Conservation (phyloP, 345 rosid species). For the Odontarrhena argentea region DNA sequence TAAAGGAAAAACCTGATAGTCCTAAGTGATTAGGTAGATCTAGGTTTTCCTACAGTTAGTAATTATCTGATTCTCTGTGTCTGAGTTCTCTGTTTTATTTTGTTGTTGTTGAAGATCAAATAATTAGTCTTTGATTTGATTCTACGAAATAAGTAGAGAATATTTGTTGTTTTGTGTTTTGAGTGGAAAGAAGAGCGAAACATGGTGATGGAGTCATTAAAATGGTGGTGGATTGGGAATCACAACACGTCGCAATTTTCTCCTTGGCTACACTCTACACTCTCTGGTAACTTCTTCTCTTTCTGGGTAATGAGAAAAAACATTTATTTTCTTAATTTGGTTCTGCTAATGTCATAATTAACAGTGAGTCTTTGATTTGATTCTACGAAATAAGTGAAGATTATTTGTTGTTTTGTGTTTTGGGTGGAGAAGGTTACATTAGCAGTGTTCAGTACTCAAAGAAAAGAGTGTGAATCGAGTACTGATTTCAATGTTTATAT, state of each 20-base stretch:
- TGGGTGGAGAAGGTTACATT: too few relatives aligned
- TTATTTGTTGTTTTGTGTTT: background rate
- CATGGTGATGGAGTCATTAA: constrained; percentile 39
- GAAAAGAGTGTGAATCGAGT: too few relatives aligned
- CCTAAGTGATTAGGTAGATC: too few relatives aligned
- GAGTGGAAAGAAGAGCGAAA: constrained; percentile 29
- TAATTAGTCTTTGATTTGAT: too few relatives aligned
- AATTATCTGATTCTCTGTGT: too few relatives aligned
- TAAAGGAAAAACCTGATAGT: too few relatives aligned
- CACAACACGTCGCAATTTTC: constrained; percentile 43
- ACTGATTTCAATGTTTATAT: too few relatives aligned
- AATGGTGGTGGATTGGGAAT: constrained; percentile 48
- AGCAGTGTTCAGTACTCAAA: too few relatives aligned
- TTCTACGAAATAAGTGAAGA: constrained; percentile 1
- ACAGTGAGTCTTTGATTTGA: too few relatives aligned
- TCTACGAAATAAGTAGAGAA: background rate
- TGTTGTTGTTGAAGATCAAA: too few relatives aligned
- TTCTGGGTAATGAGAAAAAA: background rate
- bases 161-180: constrained; percentile 5
- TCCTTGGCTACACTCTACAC: constrained; percentile 44
- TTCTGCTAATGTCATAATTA: background rate
- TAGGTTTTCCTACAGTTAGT: too few relatives aligned
- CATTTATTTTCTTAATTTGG: background rate
- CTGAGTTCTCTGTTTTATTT: too few relatives aligned
- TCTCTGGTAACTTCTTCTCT: constrained; percentile 32